Percentiles rank a stretch among this genome's conserved stretches.
phyloP scores from a whole-genome alignment of 768 basidiomycete species.

The Pulveroboletus sp. region DNA sequence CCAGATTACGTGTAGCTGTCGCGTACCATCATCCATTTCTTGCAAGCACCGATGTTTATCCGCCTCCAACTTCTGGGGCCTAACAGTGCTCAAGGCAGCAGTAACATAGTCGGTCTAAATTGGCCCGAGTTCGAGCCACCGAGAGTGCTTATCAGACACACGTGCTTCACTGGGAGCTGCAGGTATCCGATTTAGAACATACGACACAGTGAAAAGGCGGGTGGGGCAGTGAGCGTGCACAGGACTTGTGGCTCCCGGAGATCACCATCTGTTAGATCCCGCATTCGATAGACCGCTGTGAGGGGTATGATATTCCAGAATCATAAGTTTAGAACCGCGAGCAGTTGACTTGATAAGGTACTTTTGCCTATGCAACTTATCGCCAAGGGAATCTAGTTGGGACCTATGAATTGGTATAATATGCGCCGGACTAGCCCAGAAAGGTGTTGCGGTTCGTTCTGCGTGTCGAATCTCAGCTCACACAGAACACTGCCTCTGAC shows the following conservation, averaged over 20 bases:
- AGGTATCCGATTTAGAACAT: neutral
- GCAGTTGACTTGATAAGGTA: neutral
- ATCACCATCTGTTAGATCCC: neutral
- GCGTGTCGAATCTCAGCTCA: constrained; percentile 3
- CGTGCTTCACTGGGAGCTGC: neutral
- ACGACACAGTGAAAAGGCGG: neutral
- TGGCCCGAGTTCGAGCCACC: too few relatives aligned
- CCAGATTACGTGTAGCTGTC: neutral
- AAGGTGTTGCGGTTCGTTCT: constrained; percentile 74
- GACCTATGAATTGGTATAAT: constrained; percentile 86
- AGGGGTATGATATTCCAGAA: neutral
- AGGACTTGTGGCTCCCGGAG: neutral
- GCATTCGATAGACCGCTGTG: neutral
- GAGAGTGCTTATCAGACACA: neutral
- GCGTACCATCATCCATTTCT: neutral
- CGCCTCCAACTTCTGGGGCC: neutral
- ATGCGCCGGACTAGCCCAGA: constrained; percentile 77
- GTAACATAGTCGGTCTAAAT: too few relatives aligned
- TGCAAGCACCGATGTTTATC: neutral
- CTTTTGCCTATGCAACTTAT: neutral
- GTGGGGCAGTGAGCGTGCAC: too few relatives aligned
- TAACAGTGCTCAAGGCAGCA: neutral
- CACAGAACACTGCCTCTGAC: neutral
- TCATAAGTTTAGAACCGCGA: neutral
- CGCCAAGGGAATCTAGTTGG: constrained; percentile 47